A percentile compares a stretch with the other conserved stretches of the same genome.
phyloP scores from a whole-genome alignment of 2,329 filamentous ascomycete genomes.

The Xylariaceae sp. region DNA sequence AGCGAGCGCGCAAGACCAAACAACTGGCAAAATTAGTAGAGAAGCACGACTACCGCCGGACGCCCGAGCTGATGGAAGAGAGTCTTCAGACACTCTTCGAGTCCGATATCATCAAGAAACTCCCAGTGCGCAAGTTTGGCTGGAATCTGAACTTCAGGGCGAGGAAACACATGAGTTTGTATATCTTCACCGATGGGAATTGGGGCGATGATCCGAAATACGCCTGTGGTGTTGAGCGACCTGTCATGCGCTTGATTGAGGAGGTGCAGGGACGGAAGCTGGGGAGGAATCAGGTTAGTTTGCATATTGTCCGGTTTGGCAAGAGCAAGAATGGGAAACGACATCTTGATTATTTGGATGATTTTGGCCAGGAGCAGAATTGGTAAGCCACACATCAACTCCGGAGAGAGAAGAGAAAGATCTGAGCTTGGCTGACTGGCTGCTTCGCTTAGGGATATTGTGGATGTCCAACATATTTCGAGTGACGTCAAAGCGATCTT shows the following conservation, averaged over 20 bases:
- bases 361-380: conserved; percentile 1
- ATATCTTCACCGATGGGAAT: conserved; percentile 16
- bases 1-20: conserved; percentile 1
- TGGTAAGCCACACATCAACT: not conserved
- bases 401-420: not conserved
- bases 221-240: conserved; percentile 12
- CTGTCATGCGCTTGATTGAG: conserved; percentile 7
- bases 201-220: conserved; percentile 6
- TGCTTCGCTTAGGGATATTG: not conserved
- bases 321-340: conserved; percentile 4
- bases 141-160: conserved; percentile 9
- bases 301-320: conserved; percentile 14
- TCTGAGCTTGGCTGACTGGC: not conserved
- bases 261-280: conserved; percentile 1
- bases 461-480: not conserved
- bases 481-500: not conserved
- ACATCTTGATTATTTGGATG: conserved; percentile 9
- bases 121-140: conserved; percentile 8
- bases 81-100: conserved; percentile 9
- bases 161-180: conserved; percentile 6
- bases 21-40: conserved; percentile 5
- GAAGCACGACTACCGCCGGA: conserved; percentile 3
- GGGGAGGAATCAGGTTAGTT: conserved; percentile 11
- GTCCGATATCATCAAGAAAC: conserved; percentile 8
- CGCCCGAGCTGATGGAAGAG: conserved; percentile 11